Base-by-base conservation (phyloP, 148 eudicot genomes). In the Camellia lanceoleosa region DNA sequence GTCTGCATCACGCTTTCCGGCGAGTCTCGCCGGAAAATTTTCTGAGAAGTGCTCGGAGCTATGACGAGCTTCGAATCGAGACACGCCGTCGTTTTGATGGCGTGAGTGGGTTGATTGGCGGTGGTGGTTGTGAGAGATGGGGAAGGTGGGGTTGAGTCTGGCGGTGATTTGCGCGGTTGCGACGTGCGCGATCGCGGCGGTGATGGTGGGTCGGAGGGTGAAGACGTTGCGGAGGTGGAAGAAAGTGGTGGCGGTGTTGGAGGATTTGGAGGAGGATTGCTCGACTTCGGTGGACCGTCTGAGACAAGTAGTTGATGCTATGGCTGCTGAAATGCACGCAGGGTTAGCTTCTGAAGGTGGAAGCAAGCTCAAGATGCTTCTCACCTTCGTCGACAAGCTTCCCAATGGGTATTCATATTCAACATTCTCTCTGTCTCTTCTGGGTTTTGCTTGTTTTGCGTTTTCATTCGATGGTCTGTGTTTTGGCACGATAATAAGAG, bases 311-410 rank as follows among this genome's bases (percentile, higher is more conserved):
- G 97, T 91, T 44, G 97, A 95, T 80, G 98, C 98, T 52, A 91
- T 95, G 97, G 97, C 97, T 61, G 98, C 93, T 68, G 98, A 95
- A 87, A 95, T 95, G 98, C 98, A 95, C 85, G 98, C 98, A 38
- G 98, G 98, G 14, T 85, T 95, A 68, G 98, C 97, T 47, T 91
- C 94, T 71, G 98, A 95, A 82, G 98, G 98, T 64, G 98, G 98
- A 7, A 89, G 93, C 59, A 95, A 95, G 86, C 97, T 95, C 56
- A 93, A 87, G 91, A 95, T 95, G 98, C 89, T 95, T 73, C 94
- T 93, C 86, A 90, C 97, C 65, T 93, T 83, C 85, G 90, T 93
- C 56, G 89, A 92, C 69, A 87, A 80, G 41, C 94, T 95, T 7
- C 97, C 99, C 38, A 80, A 75, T 89, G 99, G 99, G 99, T 93